phyloP scores from a whole-genome alignment of 768 basidiomycete genomes.

The Hortiboletus campestris region DNA sequence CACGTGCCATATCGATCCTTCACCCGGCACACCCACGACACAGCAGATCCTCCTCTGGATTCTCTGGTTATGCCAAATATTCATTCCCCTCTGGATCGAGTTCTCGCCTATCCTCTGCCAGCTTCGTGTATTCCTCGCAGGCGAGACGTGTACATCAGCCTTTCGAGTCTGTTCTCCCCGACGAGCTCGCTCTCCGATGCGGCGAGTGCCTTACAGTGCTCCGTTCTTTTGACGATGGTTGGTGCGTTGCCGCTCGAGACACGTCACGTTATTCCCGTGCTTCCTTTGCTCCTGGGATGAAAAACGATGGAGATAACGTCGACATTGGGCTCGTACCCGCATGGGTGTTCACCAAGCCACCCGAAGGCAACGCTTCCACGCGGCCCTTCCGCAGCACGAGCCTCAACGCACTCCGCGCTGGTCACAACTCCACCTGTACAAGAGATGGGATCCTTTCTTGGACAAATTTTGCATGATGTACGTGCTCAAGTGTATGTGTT shows the following conservation, averaged over 20 bases:
- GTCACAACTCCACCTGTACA: slow-evolving; percentile 31
- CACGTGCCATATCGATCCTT: slow-evolving; percentile 17
- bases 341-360: slow-evolving; percentile 71
- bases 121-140: slow-evolving; percentile 31
- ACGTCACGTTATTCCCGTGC: slow-evolving; percentile 38
- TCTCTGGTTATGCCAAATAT: slow-evolving; percentile 41
- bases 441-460: slow-evolving; percentile 62
- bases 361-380: slow-evolving; percentile 55
- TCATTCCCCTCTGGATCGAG: slow-evolving; percentile 1
- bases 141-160: slow-evolving; percentile 59
- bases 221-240: slow-evolving; percentile 74
- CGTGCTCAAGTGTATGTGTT: not conserved
- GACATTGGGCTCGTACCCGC: slow-evolving; percentile 74
- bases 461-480: slow-evolving; percentile 33
- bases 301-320: slow-evolving; percentile 36
- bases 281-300: slow-evolving; percentile 11
- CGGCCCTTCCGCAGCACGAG: slow-evolving; percentile 64
- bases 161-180: slow-evolving; percentile 69
- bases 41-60: slow-evolving; percentile 33
- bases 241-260: slow-evolving; percentile 71
- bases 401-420: slow-evolving; percentile 47
- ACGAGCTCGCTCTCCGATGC: slow-evolving; percentile 58
- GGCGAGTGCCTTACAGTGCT: slow-evolving; percentile 65
- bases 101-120: slow-evolving; percentile 9
- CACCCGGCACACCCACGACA: slow-evolving; percentile 25